Base-by-base conservation (phyloP, 2,329 filamentous ascomycete genomes). In the Cytospora paraplurivora region DNA sequence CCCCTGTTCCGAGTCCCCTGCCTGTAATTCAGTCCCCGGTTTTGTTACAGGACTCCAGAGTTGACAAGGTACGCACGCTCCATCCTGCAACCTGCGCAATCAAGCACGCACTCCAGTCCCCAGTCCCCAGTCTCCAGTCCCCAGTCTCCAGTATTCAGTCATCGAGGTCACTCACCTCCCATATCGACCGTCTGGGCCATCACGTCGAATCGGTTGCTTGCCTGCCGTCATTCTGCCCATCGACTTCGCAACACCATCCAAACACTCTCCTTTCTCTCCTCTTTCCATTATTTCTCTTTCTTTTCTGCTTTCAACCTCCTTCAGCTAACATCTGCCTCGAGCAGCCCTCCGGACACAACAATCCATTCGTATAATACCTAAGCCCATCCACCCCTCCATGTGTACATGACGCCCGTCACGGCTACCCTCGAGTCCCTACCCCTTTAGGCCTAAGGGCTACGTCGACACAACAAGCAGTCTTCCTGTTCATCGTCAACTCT, bases 321-420 rank as follows among this genome's bases (percentile, higher is more conserved):
- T 32, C 15, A 55, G 44, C 66, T 61, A 59, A 64, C 57, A 11
- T 69, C 68, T 70, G 66, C 70, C 71, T 70, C 59, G 69, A 63
- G 70, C 67, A 67, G 65, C 68, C 41, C 54, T 49, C 62, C 64
- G 55, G n/a, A 52, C 49, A 54, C 38, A 27, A 38, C 56, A 37
- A 2, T 19, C 49, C 47, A 56, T 51, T 41, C 38, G 62, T 60
- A 62, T 55, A 59, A 62, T 59, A 66, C 63, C 67, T 66, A 68
- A 59, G 65, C 62, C 62, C 62, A 66, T 62, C 63, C 62, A 60
- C 56, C 59, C 27, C 67, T 62, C 59, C 58, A 52, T 64, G 68
- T 67, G 67, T 73, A 73, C 72, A 75, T 74, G 71, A 71, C 71
- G 69, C 69, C 69, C 66, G 67, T 59, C 64, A 68, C 69, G 51